phyloP scores from a whole-genome alignment of 2,329 filamentous ascomycete genomes.

The Colletotrichum incanum region DNA sequence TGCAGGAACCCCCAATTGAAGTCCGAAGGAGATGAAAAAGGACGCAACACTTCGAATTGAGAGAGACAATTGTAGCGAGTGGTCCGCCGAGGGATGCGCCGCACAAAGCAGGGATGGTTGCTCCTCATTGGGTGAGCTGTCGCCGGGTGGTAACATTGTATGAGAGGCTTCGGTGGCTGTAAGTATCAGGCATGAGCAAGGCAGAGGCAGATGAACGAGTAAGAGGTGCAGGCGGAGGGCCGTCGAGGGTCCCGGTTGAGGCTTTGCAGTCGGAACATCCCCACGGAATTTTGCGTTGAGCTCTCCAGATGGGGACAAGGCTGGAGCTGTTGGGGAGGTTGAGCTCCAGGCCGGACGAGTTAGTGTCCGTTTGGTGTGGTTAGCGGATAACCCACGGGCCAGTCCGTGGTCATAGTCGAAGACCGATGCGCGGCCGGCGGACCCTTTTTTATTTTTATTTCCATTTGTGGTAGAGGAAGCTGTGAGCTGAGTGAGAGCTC shows the following conservation, averaged over 20 bases:
- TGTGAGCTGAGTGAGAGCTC: not conserved
- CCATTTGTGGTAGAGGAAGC: slow-evolving; percentile 2
- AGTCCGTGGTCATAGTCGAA: slow-evolving; percentile 37
- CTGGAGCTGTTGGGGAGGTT: slow-evolving; percentile 43
- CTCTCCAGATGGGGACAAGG: slow-evolving; percentile 43
- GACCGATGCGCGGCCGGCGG: slow-evolving; percentile 18
- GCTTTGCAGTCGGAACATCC: slow-evolving; percentile 37
- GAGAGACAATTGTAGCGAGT: not conserved
- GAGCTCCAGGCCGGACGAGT: slow-evolving; percentile 35
- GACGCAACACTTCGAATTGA: not conserved
- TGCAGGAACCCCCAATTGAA: slow-evolving; percentile 1
- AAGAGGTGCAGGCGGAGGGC: not conserved
- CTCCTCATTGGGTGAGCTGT: not conserved
- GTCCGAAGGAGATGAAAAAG: slow-evolving; percentile 9
- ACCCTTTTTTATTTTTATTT: slow-evolving; percentile 28
- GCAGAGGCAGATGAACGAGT: not conserved
- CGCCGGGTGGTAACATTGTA: not conserved
- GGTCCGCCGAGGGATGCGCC: slow-evolving; percentile 12
- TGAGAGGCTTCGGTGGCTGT: not conserved
- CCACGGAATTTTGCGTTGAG: slow-evolving; percentile 45
- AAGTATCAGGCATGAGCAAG: not conserved
- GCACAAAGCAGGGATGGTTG: not conserved
- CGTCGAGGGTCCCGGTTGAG: slow-evolving; percentile 18
- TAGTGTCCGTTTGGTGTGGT: slow-evolving; percentile 35
- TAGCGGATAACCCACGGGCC: slow-evolving; percentile 39